Conservation (phyloP, 371 early-diverging fungal genomes). For the Mortierella sp. region DNA sequence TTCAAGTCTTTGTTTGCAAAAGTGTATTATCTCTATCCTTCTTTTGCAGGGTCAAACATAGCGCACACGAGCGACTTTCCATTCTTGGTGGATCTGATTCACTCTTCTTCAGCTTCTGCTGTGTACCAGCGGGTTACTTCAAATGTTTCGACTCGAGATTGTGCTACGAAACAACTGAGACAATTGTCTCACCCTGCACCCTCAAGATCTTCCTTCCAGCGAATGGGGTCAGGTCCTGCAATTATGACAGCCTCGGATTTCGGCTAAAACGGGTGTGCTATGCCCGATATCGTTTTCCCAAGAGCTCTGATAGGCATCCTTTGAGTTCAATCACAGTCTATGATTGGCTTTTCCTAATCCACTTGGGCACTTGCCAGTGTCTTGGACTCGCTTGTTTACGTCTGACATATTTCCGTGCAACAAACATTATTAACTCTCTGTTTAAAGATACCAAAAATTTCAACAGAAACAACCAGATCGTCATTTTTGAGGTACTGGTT, state of each 20-base stretch:
- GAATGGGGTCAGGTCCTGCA: too few species aligned
- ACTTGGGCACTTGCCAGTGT: too few species aligned
- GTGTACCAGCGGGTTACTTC: background rate
- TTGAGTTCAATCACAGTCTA: too few species aligned
- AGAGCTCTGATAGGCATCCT: background rate
- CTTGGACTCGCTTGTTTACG: too few species aligned
- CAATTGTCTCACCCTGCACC: background rate
- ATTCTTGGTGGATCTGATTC: background rate
- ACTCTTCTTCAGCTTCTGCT: background rate
- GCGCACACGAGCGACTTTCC: background rate
- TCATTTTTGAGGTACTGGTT: too few species aligned
- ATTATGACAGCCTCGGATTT: background rate
- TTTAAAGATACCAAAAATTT: too few species aligned
- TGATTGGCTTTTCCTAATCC: background rate
- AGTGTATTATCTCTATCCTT: background rate
- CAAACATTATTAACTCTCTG: too few species aligned
- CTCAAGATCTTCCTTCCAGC: background rate
- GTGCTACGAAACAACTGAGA: background rate
- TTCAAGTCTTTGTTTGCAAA: background rate
- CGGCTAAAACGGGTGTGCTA: background rate
- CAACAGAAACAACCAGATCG: too few species aligned
- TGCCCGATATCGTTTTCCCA: background rate
- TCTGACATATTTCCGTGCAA: too few species aligned
- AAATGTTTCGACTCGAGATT: background rate
- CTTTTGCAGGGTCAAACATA: background rate